Base-by-base conservation (phyloP, 768 basidiomycete species). In the Boletales sp. region DNA sequence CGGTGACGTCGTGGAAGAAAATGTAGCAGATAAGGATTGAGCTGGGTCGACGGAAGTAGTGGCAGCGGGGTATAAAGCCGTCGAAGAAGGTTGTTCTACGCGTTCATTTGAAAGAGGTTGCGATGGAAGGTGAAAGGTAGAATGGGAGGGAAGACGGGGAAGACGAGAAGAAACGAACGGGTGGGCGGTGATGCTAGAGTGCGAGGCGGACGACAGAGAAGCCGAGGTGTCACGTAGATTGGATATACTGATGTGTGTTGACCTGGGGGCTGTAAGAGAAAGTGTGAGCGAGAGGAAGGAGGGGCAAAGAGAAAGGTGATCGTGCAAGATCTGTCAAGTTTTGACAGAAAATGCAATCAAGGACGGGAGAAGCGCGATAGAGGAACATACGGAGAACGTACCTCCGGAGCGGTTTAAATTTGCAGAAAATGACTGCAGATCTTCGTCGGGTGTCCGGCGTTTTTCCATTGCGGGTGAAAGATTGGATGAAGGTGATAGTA, bases 381-480 rank as follows among this genome's bases (percentile, higher is more conserved):
- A 40, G 48, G 24, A 24, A 43, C 40, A 39, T 38, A 59, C 51
- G 57, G 56, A 35, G 47, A 41, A 43, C 66, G 46, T 62, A 68
- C 65, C 64, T 59, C 64, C 65, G 62, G 57, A 47, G 40, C 27
- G 37, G 40, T 50, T 46, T 31, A 41, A n/a, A 50, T 38, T 36
- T 44, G 63, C 40, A 35, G 54, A 47, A 18, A 51, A 30, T 1
- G 40, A 6, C 4, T 50, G 37, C 2, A 51, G 34, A 52, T 58
- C 50, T 45, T 64, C 38, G 51, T 56, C 44, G 24, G 50, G 43
- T 0, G 47, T 50, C 56, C 62, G 67, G 57, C 44, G 48, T 50
- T 55, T 48, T 27, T 56, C 41, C 65, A 67, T 67, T 49, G 59
- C 57, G 55, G 59, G 57, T 47, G 24, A 27, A 27, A 27, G 24